Evolutionary conservation across 352 stramenopile species (phyloP).

Genomic region (Globisporangium barbulae): DNA sequence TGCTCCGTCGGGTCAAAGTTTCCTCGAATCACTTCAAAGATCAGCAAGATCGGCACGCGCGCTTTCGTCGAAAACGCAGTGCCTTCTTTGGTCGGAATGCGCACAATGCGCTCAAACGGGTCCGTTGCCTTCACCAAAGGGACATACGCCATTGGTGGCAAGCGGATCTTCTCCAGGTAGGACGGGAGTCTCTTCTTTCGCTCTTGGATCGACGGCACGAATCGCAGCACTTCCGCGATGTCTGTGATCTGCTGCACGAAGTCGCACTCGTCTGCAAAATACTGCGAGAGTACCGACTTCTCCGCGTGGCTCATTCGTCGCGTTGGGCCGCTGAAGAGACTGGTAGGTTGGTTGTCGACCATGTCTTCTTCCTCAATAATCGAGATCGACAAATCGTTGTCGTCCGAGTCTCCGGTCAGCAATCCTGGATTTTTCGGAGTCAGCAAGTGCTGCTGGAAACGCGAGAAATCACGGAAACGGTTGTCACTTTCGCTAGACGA

Average conservation of each 20-base stretch:
- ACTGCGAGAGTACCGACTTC: constrained; percentile 77
- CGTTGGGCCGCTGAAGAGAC: constrained; percentile 64
- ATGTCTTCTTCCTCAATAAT: constrained; percentile 73
- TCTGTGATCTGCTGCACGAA: constrained; percentile 90
- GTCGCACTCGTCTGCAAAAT: constrained; percentile 85
- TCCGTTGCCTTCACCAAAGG: constrained; percentile 85
- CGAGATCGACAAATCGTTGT: constrained; percentile 31
- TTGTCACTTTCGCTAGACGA: constrained; percentile 42
- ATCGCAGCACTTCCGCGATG: constrained; percentile 78
- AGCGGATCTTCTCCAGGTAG: constrained; percentile 77
- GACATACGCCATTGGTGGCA: constrained; percentile 88
- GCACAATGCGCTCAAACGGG: constrained; percentile 84
- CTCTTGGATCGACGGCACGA: constrained; percentile 76
- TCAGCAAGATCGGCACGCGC: constrained; percentile 83
- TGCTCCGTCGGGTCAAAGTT: constrained; percentile 58
- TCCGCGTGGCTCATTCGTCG: constrained; percentile 76
- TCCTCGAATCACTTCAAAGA: constrained; percentile 86
- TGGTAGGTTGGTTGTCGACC: constrained; percentile 61
- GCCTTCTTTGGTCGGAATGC: constrained; percentile 82
- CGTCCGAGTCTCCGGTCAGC: constrained; percentile 38
- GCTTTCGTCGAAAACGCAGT: constrained; percentile 87
- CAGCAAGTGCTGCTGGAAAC: constrained; percentile 84
- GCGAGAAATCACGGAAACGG: constrained; percentile 81
- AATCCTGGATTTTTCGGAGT: constrained; percentile 62
- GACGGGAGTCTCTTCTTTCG: constrained; percentile 74